Conservation (phyloP, 768 basidiomycete species). For the Obba rivulosa region DNA sequence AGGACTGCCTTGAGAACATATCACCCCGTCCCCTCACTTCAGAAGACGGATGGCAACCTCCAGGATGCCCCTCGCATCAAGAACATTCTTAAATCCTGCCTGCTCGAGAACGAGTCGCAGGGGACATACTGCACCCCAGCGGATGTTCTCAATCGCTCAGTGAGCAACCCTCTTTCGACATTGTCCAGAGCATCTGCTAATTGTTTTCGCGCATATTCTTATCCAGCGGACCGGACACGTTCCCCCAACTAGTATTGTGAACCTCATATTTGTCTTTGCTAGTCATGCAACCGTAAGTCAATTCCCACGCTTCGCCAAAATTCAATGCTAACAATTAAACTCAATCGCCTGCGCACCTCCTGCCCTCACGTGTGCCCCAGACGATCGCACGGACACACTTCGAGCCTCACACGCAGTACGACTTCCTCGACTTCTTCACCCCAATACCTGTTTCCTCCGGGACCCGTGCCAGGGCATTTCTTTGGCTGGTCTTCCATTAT, state of each 20-base stretch:
- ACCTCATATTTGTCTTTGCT: slow-evolving; percentile 65
- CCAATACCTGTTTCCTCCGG: slow-evolving; percentile 33
- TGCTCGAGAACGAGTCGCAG: slow-evolving; percentile 41
- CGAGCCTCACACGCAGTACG: slow-evolving; percentile 21
- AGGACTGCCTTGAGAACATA: slow-evolving; percentile 72
- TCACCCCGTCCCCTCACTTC: slow-evolving; percentile 70
- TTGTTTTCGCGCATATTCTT: neutral
- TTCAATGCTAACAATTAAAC: too few relatives aligned
- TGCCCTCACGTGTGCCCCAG: slow-evolving; percentile 11
- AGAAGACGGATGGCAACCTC: slow-evolving; percentile 62
- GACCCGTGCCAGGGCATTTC: slow-evolving; percentile 40
- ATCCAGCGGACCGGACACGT: slow-evolving; percentile 35
- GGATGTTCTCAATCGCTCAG: slow-evolving; percentile 51
- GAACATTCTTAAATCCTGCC: slow-evolving; percentile 60
- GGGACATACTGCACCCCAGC: slow-evolving; percentile 46
- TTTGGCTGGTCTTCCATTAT: slow-evolving; percentile 44
- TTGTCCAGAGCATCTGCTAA: neutral
- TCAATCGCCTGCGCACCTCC: neutral
- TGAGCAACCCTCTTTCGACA: slow-evolving; percentile 27
- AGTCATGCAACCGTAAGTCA: slow-evolving; percentile 40
- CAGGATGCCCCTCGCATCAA: slow-evolving; percentile 80
- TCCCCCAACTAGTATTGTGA: slow-evolving; percentile 68
- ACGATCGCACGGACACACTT: slow-evolving; percentile 34
- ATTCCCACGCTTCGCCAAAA: neutral
- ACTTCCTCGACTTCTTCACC: slow-evolving; percentile 40